Evolutionary conservation across 202 grass and related monocot species (phyloP).

Genomic region (Eragrostis tef): DNA sequence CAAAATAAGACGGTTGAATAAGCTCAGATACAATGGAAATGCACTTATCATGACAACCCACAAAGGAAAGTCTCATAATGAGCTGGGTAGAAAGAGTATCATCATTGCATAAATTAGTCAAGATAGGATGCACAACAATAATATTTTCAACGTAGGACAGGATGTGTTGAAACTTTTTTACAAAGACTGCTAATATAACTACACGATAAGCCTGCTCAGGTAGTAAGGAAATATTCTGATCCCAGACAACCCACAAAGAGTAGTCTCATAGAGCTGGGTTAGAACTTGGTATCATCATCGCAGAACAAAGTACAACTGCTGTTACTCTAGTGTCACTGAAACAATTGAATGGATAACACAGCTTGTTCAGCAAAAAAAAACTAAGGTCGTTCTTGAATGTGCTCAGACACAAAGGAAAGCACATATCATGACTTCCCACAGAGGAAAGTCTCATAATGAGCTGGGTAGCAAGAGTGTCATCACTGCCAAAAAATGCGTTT

Average conservation of each 20-base stretch:
- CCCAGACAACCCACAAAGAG: conserved; percentile 62
- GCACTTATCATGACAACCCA: conserved; percentile 61
- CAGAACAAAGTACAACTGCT: neutral
- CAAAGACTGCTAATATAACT: neutral
- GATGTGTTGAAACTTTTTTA: neutral
- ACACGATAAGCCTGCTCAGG: conserved; percentile 48
- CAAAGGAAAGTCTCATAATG: conserved; percentile 83
- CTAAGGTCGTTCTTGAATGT: conserved; percentile 8
- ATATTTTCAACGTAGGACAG: neutral
- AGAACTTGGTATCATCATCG: conserved; percentile 64
- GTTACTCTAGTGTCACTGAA: neutral
- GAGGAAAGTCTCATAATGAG: conserved; percentile 83
- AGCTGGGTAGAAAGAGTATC: conserved; percentile 87
- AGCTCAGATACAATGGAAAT: conserved; percentile 71
- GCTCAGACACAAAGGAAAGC: conserved; percentile 66
- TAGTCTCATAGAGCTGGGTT: conserved; percentile 80
- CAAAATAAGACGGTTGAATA: neutral
- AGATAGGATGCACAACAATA: neutral
- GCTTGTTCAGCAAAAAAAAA: neutral
- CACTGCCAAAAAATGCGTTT: conserved; percentile 39
- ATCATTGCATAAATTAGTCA: conserved; percentile 51
- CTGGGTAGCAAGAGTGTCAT: conserved; percentile 84
- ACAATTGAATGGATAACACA: neutral
- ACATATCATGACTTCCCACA: conserved; percentile 65
- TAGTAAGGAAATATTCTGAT: conserved; percentile 49